Base-by-base conservation (phyloP, 257 asterid species). In the Scutellaria barbata region DNA sequence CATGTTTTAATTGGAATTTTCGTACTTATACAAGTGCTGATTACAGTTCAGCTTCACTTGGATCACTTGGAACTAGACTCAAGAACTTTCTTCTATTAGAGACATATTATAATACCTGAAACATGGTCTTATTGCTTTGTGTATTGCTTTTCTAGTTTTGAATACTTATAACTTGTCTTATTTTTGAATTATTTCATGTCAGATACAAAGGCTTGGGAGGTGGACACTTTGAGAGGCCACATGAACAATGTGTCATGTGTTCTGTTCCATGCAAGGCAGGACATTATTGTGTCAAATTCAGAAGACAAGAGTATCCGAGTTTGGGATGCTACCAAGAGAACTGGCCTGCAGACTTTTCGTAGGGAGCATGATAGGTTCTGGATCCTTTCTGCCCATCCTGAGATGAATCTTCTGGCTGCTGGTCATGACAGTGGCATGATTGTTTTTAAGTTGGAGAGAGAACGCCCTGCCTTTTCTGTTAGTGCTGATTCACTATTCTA, bases 191-290 rank as follows among this genome's bases (percentile, higher is more conserved):
- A 22, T 74, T 71, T 74, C 40, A 2, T 56, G 45, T 47, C 86
- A 95, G 98, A 95, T 82, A 92, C 98, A 10, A 95, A 89, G 90
- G 99, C 99, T 61, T 95, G 99, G 99, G 99, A 92, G 86, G 96
- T 95, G 76, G 98, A 92, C 85, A 95, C 97, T 1, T 72, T 95
- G 89, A 89, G 98, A 84, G 99, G 99, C 61, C 99, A 95, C 79
- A 86, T 88, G 96, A 95, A 95, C 84, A 95, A 95, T 71, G 99
- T 95, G 18, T 95, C 99, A 0, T 95, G 94, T 80, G 97, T 92
- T 66, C 54, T 89, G 25, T 95, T 92, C 81, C 97, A 92, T 80
- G 65, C 98, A 20, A 92, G 84, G 80, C 99, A 95, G 76, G 98
- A 95, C 61, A 89, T 95, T 48, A 89, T 95, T 33, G 94, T 95